Base-by-base conservation (phyloP, 192 early-diverging fungal genomes). In the Dimargaris xerosporica region DNA sequence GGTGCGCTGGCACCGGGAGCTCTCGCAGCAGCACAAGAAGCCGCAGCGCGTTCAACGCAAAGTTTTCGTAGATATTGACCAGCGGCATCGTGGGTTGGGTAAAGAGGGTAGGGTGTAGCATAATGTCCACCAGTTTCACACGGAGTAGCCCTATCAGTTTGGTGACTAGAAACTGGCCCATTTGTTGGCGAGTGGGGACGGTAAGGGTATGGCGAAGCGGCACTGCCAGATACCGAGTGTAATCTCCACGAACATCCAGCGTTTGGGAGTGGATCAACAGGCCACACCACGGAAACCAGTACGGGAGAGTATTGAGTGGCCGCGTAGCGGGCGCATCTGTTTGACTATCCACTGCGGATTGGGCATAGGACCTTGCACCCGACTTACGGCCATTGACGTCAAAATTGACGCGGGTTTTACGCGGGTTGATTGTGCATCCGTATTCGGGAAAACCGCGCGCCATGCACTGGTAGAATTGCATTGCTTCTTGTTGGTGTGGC, bases 391-490 rank as follows among this genome's bases (percentile, higher is more conserved):
- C 34, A 7, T 39, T 39, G 34, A 39, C 7, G 34, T 83, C 80
- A 71, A 93, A 91, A 65, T 93, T 93, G 44, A 69, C 74, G 58
- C 93, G 64, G 6, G 89, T 90, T 67, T 96, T 96, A 16, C 70
- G 61, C 9, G 73, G 66, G 66, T 93, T 91, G 43, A 94, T 75
- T 23, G 65, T 62, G 65, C 86, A 90, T 0, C 91, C 90, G 69
- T 89, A 90, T 21, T 79, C 74, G 5, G 84, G 71, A 56, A 82
- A 66, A 19, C 77, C 88, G 58, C 69, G 28, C 26, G 77, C 47
- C 80, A 94, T 82, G 10, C 64, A 59, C 28, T 75, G 65, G 53
- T 86, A 61, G 69, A 91, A 85, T 7, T 64, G 44, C 1, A 42
- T 58, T 0, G 82, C 85, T 44, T 79, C 75, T 0, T 69, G 66